These are phyloP conservation scores for Aureobasidium namibiae DNA, from an alignment of 2,329 filamentous ascomycete genomes.

Conservation along the genomic window DNA sequence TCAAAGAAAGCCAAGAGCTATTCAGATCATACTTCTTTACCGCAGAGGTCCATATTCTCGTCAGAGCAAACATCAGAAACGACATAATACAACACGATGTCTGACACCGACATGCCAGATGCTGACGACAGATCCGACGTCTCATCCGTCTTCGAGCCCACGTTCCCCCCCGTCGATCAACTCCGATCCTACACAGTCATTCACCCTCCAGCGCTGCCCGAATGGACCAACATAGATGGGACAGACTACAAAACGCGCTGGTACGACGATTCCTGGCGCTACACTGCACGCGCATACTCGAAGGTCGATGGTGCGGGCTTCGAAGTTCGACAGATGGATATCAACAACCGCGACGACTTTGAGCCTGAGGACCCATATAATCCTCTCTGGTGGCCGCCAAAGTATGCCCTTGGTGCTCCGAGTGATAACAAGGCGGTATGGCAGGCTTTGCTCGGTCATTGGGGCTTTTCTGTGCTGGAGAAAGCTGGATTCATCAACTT, in stretches of 20 bases:
- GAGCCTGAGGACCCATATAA: not conserved
- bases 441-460: not conserved
- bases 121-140: not conserved
- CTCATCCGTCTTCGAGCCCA: not conserved
- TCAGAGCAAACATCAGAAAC: too few relatives aligned
- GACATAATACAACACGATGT: not conserved
- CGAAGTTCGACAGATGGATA: not conserved
- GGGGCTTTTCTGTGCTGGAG: not conserved
- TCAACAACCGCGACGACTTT: too few relatives aligned
- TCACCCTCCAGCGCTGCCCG: not conserved
- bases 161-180: not conserved
- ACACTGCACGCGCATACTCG: not conserved
- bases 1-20: too few relatives aligned
- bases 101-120: not conserved
- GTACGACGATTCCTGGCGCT: not conserved
- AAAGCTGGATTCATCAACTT: not conserved
- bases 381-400: not conserved
- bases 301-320: not conserved
- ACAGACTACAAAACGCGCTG: not conserved
- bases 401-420: not conserved
- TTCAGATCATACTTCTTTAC: too few relatives aligned
- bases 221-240: not conserved
- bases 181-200: not conserved
- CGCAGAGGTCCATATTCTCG: too few relatives aligned
- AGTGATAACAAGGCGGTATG: not conserved